phyloP scores from a whole-genome alignment of 805 yeast species.

The Candida morakotiae region DNA sequence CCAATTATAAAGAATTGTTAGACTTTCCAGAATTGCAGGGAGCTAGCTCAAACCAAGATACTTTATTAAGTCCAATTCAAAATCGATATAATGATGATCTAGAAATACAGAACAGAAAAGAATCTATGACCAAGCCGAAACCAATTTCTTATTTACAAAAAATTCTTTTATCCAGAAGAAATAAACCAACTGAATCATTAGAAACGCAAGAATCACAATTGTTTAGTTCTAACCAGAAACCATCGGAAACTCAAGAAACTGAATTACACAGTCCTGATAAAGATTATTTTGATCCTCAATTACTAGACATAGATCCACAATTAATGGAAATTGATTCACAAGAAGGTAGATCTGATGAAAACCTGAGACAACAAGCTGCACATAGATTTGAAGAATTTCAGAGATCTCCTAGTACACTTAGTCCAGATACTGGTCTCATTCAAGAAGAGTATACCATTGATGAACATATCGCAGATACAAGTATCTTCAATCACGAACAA shows the following conservation, averaged over 20 bases:
- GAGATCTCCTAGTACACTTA: too few species aligned
- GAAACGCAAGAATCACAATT: not conserved
- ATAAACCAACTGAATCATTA: not conserved
- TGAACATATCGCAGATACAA: conserved; percentile 1
- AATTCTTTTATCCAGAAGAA: conserved; percentile 18
- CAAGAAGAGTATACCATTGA: conserved; percentile 3
- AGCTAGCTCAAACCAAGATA: not conserved
- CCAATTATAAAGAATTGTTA: conserved; percentile 6
- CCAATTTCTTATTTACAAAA: conserved; percentile 27
- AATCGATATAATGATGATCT: too few species aligned
- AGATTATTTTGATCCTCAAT: not conserved
- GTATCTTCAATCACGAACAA: conserved; percentile 1
- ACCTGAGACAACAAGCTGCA: not conserved
- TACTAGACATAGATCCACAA: not conserved
- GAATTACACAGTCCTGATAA: not conserved
- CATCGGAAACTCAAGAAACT: not conserved
- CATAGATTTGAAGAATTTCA: too few species aligned
- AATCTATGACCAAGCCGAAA: conserved; percentile 3
- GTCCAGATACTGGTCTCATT: not conserved
- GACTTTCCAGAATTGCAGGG: not conserved
- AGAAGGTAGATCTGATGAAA: not conserved
- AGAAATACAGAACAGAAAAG: not conserved
- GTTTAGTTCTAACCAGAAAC: not conserved
- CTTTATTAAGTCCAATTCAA: conserved; percentile 1
- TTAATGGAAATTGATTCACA: not conserved